A percentile compares a stretch with the other conserved stretches of the same genome.
Evolutionary conservation across 148 eudicot species (phyloP).

Genomic region (Simmondsia chinensis): DNA sequence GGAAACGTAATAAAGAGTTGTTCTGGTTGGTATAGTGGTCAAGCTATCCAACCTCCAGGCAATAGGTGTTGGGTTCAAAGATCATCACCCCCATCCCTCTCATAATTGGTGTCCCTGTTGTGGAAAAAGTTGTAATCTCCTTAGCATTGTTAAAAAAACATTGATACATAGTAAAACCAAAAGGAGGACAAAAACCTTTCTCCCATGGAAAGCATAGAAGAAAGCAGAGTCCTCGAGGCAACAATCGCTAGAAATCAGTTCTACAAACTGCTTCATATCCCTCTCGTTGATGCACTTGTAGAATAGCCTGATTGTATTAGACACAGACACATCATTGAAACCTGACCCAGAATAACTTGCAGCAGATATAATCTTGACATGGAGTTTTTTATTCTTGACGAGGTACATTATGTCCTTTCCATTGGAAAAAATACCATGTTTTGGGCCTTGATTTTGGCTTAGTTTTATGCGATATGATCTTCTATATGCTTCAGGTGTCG

Average conservation of each 20-base stretch:
- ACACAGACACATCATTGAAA: constrained; percentile 7
- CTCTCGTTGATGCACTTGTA: constrained; percentile 52
- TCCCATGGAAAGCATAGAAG: constrained; percentile 46
- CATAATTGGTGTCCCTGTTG: neutral
- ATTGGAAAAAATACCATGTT: no score
- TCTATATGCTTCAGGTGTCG: no score
- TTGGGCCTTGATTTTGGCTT: no score
- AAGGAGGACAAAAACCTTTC: constrained; percentile 28
- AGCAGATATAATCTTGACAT: constrained; percentile 5
- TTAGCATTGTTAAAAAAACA: no score
- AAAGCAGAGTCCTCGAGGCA: constrained; percentile 53
- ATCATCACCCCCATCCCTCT: neutral
- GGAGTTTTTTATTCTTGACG: constrained; percentile 1
- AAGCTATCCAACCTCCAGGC: neutral
- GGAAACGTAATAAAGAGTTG: neutral
- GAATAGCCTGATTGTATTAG: constrained; percentile 39
- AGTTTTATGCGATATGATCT: no score
- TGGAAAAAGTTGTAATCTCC: no score
- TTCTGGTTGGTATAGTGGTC: neutral
- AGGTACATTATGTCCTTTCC: no score
- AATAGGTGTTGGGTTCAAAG: neutral
- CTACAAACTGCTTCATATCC: constrained; percentile 23
- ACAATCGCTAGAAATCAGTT: constrained; percentile 42
- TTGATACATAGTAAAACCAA: no score
- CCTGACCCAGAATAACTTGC: constrained; percentile 5